phyloP scores from a whole-genome alignment of 345 rosid genomes.

The Eucalyptus regnans region DNA sequence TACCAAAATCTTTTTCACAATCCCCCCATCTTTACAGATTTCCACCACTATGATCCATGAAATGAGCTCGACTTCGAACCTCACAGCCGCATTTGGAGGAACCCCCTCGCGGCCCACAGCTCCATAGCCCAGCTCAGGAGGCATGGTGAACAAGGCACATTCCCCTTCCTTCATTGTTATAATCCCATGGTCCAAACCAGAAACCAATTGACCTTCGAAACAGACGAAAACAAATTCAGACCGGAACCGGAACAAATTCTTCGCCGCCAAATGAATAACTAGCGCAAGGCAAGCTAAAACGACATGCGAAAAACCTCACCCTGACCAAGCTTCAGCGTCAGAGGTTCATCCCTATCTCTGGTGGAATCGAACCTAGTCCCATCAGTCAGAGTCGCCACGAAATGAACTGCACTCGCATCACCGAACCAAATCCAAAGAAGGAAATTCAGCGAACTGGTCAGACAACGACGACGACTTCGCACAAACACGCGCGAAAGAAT shows the following conservation, averaged over 20 bases:
- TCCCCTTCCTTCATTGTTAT: conserved; percentile 45
- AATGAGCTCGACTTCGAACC: conserved; percentile 40
- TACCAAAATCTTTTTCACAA: conserved; percentile 40
- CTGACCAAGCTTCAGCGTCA: conserved; percentile 30
- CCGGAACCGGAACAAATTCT: background rate
- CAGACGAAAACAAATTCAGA: background rate
- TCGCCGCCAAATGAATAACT: background rate
- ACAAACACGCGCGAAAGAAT: background rate
- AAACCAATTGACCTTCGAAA: conserved; percentile 20
- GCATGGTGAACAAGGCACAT: conserved; percentile 39
- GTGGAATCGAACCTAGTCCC: conserved; percentile 38
- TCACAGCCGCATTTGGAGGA: conserved; percentile 27
- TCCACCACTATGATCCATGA: conserved; percentile 49
- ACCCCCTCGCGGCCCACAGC: conserved; percentile 20
- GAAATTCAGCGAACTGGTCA: background rate
- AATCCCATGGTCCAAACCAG: conserved; percentile 42
- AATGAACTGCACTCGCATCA: conserved; percentile 27
- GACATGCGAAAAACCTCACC: conserved; percentile 1
- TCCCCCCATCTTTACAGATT: conserved; percentile 42
- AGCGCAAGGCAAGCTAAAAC: background rate
- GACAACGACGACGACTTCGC: background rate
- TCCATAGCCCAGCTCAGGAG: conserved; percentile 37
- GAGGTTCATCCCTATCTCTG: conserved; percentile 19
- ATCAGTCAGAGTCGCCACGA: conserved; percentile 36
- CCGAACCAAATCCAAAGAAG: background rate